phyloP scores from a whole-genome alignment of 1,284 basidiomycete genomes.

The Rhodotorula sp. region DNA sequence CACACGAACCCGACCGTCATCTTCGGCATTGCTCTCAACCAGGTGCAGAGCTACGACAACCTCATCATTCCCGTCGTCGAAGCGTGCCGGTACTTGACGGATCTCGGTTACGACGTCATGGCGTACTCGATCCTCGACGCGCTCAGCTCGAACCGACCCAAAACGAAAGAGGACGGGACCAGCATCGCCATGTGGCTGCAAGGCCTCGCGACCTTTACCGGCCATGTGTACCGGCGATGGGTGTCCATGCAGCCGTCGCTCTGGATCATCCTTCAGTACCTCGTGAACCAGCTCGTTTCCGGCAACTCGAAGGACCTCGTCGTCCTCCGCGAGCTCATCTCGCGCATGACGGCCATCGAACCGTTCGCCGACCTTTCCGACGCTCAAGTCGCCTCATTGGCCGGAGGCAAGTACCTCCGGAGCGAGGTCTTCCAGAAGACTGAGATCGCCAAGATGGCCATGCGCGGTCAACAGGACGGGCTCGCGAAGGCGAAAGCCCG shows the following conservation, averaged over 20 bases:
- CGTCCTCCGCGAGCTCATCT: conserved; percentile 85
- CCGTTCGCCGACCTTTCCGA: conserved; percentile 84
- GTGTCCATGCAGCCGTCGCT: conserved; percentile 67
- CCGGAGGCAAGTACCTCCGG: conserved; percentile 80
- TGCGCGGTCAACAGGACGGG: conserved; percentile 51
- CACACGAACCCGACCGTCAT: conserved; percentile 92
- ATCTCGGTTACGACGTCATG: conserved; percentile 90
- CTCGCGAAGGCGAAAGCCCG: conserved; percentile 63
- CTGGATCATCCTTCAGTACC: conserved; percentile 76
- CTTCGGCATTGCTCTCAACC: conserved; percentile 83
- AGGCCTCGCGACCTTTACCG: conserved; percentile 87
- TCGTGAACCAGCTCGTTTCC: conserved; percentile 73
- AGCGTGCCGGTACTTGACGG: conserved; percentile 81
- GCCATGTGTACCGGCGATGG: conserved; percentile 85
- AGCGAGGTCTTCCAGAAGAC: conserved; percentile 63
- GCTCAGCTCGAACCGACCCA: conserved; percentile 68
- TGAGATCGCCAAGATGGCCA: conserved; percentile 21
- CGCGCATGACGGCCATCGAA: conserved; percentile 93
- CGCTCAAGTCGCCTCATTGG: conserved; percentile 81
- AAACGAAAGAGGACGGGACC: conserved; percentile 88
- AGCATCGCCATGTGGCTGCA: conserved; percentile 91
- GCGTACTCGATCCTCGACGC: conserved; percentile 86
- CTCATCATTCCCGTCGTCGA: conserved; percentile 86
- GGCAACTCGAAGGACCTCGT: conserved; percentile 84
- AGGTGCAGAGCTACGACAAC: conserved; percentile 97